These are phyloP conservation scores for Parafenestella ontariensis DNA, from an alignment of 2,329 filamentous ascomycete species.

Conservation along the genomic window DNA sequence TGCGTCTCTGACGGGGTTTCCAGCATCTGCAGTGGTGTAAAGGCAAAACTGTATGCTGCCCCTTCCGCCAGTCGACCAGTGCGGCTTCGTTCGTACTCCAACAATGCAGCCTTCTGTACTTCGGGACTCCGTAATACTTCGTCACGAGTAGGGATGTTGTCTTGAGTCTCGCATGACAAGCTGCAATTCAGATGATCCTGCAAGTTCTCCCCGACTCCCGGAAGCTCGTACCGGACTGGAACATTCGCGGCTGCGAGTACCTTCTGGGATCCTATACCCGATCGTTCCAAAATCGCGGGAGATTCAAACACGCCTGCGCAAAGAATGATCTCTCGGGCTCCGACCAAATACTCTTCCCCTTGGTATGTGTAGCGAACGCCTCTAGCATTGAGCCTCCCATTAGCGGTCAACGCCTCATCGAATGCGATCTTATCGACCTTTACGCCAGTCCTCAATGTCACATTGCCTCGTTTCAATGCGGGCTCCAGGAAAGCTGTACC, in stretches of 20 bases:
- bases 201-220: slow-evolving; percentile 68
- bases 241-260: slow-evolving; percentile 60
- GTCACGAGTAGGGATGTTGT: slow-evolving; percentile 19
- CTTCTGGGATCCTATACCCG: slow-evolving; percentile 61
- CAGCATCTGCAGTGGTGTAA: slow-evolving; percentile 27
- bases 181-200: slow-evolving; percentile 59
- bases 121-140: slow-evolving; percentile 12
- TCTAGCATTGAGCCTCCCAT: slow-evolving; percentile 17
- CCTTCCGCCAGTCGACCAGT: slow-evolving; percentile 27
- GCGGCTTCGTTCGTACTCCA: slow-evolving; percentile 20
- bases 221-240: slow-evolving; percentile 59
- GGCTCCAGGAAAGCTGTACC: slow-evolving; percentile 25
- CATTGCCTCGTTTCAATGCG: slow-evolving; percentile 22
- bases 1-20: slow-evolving; percentile 19
- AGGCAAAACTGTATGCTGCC: slow-evolving; percentile 24
- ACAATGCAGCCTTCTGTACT: slow-evolving; percentile 10
- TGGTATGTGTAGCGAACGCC: slow-evolving; percentile 18
- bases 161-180: slow-evolving; percentile 18
- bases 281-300: slow-evolving; percentile 62
- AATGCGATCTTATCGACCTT: slow-evolving; percentile 23
- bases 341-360: slow-evolving; percentile 8
- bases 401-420: slow-evolving; percentile 4
- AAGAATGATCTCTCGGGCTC: slow-evolving; percentile 27
- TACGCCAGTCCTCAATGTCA: slow-evolving; percentile 17
- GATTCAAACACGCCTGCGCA: slow-evolving; percentile 59